phyloP scores from a whole-genome alignment of 345 rosid genomes.

The Raphanus sativus region DNA sequence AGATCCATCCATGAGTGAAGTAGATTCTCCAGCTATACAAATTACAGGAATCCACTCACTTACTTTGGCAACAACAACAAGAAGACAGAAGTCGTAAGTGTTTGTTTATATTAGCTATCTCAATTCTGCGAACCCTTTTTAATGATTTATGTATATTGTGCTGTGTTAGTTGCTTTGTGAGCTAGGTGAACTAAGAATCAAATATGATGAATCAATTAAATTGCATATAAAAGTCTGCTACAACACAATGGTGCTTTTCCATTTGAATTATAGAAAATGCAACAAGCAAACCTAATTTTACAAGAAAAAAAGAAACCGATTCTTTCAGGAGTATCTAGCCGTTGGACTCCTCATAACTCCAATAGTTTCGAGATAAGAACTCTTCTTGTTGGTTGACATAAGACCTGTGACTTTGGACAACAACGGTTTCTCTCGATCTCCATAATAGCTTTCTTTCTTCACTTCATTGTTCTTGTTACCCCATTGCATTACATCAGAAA shows the following conservation, averaged over 20 bases:
- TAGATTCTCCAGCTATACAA: conserved; percentile 30
- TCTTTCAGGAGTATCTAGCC: conserved; percentile 38
- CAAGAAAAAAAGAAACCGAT: conserved; percentile 9
- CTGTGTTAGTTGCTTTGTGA: conserved; percentile 8
- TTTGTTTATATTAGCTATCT: conserved; percentile 14
- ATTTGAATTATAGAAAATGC: conserved; percentile 11
- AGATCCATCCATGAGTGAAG: conserved; percentile 40
- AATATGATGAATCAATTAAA: conserved; percentile 27
- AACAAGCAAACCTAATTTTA: conserved; percentile 29
- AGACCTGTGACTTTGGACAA: conserved; percentile 43
- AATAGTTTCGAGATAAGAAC: conserved; percentile 63
- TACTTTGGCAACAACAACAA: neutral
- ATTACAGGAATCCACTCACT: conserved; percentile 19
- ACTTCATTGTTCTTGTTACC: conserved; percentile 42
- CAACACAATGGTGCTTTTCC: conserved; percentile 20
- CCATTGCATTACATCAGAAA: conserved; percentile 86
- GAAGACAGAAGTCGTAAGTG: neutral
- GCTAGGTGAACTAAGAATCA: conserved; percentile 30
- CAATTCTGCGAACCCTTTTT: conserved; percentile 3
- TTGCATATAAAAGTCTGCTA: conserved; percentile 27
- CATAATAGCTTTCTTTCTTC: conserved; percentile 48
- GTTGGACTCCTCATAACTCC: conserved; percentile 75
- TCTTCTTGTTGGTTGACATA: conserved; percentile 48
- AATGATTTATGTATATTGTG: conserved; percentile 23
- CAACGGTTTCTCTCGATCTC: conserved; percentile 44